Evolutionary conservation across 495 filamentous ascomycete species (phyloP).

Genomic region (Lasiosphaeria ovina): DNA sequence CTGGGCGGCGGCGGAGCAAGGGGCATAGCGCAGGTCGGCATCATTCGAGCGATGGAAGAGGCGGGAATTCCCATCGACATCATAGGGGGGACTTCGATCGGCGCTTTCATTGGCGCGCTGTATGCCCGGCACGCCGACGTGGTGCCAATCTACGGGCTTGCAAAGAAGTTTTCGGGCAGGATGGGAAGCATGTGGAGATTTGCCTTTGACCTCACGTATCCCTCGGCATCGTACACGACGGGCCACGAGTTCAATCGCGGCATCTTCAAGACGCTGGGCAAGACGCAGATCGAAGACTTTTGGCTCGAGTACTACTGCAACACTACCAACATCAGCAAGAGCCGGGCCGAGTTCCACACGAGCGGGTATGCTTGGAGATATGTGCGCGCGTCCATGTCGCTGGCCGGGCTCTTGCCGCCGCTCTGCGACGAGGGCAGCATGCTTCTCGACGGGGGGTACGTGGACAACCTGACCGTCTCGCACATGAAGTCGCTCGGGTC

Average conservation of each 20-base stretch:
- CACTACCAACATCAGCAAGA: constrained; percentile 94
- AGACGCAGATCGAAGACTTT: constrained; percentile 96
- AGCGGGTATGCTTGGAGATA: constrained; percentile 97
- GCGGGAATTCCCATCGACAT: constrained; percentile 96
- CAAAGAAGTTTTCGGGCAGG: constrained; percentile 93
- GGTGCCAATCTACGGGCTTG: constrained; percentile 92
- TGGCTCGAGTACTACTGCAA: constrained; percentile 99
- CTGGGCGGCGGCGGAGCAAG: constrained; percentile 91
- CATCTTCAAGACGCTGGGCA: constrained; percentile 97
- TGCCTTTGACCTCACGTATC: constrained; percentile 92
- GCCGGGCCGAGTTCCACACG: constrained; percentile 84
- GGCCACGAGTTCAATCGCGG: constrained; percentile 99
- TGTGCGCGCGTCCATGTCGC: constrained; percentile 90
- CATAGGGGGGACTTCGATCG: constrained; percentile 93
- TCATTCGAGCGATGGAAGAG: constrained; percentile 93
- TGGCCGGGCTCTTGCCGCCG: constrained; percentile 88
- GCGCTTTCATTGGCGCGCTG: constrained; percentile 92
- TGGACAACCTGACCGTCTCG: constrained; percentile 94
- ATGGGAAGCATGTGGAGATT: constrained; percentile 99
- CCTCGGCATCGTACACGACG: constrained; percentile 91
- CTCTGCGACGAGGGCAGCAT: constrained; percentile 96
- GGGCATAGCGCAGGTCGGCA: constrained; percentile 86
- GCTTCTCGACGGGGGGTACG: constrained; percentile 93
- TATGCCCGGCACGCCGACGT: constrained; percentile 97
- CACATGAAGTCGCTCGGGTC: constrained; percentile 95